Evolutionary conservation across 257 asterid genomes (phyloP), one percentile per base, ranked within the genome.

Genomic region (Capsicum chinense): DNA sequence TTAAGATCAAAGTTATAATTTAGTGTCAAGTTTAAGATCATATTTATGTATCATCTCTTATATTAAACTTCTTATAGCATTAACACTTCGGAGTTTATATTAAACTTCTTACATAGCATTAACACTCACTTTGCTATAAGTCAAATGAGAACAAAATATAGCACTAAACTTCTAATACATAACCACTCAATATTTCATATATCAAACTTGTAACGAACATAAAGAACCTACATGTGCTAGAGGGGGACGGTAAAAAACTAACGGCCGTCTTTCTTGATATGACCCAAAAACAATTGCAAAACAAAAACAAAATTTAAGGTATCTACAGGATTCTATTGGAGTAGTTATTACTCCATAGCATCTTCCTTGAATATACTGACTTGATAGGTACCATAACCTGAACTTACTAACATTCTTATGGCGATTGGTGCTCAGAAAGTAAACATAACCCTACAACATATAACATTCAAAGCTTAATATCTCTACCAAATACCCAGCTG

Each of bases 401-500:
- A 62, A 50, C 60, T 66, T 48, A 8, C 48, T 56, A 67, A 47
- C 15, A 37, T 74, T 50, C 81, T 58, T 47, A 73, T 47, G 42
- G 37, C 2, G 62, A 81, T 42, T 15, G 84, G 58, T 81, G 42
- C 16, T 37, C 58, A 0, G 9, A 50, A 57, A 82, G 79, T 1
- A 64, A 82, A 12, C 35, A 80, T 37, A 80, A 33, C 5, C 21
- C 52, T 16, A 13, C 6, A 80, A 2, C 66, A 39, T 52, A 79
- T 13, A 67, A 12, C 80, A 21, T 80, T 90, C 85, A 93, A 50
- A 91, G 86, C 85, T 74, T 89, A 63, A 93, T 68, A 56, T 92
- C 91, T 83, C 88, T 87, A 74, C 89, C 91, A 58, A 88, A 92
- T 79, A 91, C 84, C 98, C 95, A 94, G 90, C 93, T 91, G 80